Conservation (phyloP, 352 stramenopile genomes). For the Globisporangium emineosum region DNA sequence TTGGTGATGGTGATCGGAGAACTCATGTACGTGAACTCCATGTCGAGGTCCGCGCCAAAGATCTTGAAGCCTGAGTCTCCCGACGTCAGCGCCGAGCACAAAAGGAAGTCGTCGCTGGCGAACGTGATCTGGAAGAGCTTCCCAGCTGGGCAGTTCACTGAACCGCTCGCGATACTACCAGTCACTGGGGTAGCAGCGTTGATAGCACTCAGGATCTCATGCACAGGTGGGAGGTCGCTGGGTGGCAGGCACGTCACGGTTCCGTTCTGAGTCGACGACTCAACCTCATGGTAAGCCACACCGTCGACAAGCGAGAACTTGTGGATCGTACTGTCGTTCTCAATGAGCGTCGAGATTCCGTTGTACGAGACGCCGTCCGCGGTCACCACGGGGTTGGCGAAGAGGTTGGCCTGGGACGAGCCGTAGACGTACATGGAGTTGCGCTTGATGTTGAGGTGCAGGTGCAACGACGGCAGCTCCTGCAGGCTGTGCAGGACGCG, state of each 20-base stretch:
- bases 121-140: slow-evolving; percentile 21
- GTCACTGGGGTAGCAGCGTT: not conserved
- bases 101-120: slow-evolving; percentile 38
- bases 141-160: not conserved
- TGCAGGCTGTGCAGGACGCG: not conserved
- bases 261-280: not conserved
- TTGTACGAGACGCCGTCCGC: slow-evolving; percentile 31
- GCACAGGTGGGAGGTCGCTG: not conserved
- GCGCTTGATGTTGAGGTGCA: slow-evolving; percentile 42
- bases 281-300: not conserved
- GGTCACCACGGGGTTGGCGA: slow-evolving; percentile 32
- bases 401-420: slow-evolving; percentile 29
- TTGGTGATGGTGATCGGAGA: no score
- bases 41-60: slow-evolving; percentile 37
- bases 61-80: slow-evolving; percentile 35
- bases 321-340: not conserved
- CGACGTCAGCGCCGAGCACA: slow-evolving; percentile 27
- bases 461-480: slow-evolving; percentile 28
- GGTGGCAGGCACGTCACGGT: no score
- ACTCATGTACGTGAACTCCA: slow-evolving; percentile 32
- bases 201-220: not conserved
- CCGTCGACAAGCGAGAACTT: not conserved
- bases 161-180: not conserved
- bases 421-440: slow-evolving; percentile 33
- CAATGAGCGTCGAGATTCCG: slow-evolving; percentile 20